Evolutionary conservation across 257 asterid genomes (phyloP).

Genomic region (Catharanthus roseus): DNA sequence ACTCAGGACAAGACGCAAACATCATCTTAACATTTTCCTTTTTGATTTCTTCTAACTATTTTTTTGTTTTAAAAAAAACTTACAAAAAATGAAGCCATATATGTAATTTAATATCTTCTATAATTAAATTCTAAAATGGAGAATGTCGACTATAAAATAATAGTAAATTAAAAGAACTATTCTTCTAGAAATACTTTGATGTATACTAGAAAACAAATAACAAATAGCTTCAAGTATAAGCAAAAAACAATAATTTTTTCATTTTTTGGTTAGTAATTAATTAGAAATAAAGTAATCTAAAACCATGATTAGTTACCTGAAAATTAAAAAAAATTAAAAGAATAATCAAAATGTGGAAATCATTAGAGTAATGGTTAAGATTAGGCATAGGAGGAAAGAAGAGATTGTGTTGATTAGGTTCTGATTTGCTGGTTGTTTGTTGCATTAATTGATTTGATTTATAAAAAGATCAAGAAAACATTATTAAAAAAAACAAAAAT

Average conservation of each 20-base stretch:
- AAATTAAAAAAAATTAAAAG: too few species aligned
- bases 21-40: neutral
- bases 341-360: neutral
- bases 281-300: neutral
- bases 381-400: constrained; percentile 24
- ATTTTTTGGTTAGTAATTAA: neutral
- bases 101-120: too few species aligned
- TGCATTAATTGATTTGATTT: constrained; percentile 29
- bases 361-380: neutral
- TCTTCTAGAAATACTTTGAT: neutral
- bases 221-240: neutral
- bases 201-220: neutral
- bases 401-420: constrained; percentile 39
- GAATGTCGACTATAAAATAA: neutral
- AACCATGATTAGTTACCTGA: neutral
- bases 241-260: neutral
- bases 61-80: too few species aligned
- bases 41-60: neutral
- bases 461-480: neutral
- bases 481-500: constrained; percentile 11
- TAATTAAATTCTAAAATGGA: neutral
- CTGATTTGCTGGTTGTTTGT: constrained; percentile 28
- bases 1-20: neutral
- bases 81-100: too few species aligned
- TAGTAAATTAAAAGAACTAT: neutral